Evolutionary conservation across 768 basidiomycete species (phyloP), one percentile per base, ranked within the genome.

Genomic region (Lentinula detonsa): DNA sequence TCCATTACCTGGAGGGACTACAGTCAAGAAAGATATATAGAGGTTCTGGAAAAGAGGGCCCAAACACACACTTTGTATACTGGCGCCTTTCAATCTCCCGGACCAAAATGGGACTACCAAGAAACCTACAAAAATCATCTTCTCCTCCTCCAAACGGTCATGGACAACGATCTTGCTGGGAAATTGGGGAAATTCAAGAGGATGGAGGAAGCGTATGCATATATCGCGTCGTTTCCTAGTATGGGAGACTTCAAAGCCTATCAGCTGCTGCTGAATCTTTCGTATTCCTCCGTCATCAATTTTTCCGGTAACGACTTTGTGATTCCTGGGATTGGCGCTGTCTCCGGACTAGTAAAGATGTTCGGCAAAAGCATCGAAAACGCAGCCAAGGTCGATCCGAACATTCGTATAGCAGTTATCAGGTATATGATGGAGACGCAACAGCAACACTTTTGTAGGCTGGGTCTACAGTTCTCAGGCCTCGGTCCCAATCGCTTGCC

Each of bases 191-290:
- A 71, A 11, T 81, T 86, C n/a, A 67, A 76, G 52, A 82, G 84
- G 62, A 66, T 90, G 65, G 82, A 77, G 21, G 86, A 93, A 63
- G 77, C 88, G 23, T 90, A 81, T 65, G 84, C 85, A 51, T 79
- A 76, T 60, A 65, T 91, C 28, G 72, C 75, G 28, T 75, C 80
- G 2, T 90, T 82, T 65, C 89, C 84, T 0, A 81, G 87, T 64
- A 84, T 91, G 81, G 90, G 86, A n/a, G 79, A 80, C 34, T 93
- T 93, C 70, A 84, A 80, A 39, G 79, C 85, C 0, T 89, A 85
- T 68, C 91, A 93, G 69, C 82, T 87, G 40, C 71, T 87, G 53
- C 70, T 86, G 53, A 81, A 80, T 61, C 73, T 88, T 23, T 81
- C 82, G 9, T 88, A 88, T 69, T 79, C 84, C 13, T 65, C 72